A percentile compares a stretch with the other conserved stretches of the same genome.
Evolutionary conservation across 805 yeast genomes (phyloP).

Genomic region (Ascoidea asiatica): DNA sequence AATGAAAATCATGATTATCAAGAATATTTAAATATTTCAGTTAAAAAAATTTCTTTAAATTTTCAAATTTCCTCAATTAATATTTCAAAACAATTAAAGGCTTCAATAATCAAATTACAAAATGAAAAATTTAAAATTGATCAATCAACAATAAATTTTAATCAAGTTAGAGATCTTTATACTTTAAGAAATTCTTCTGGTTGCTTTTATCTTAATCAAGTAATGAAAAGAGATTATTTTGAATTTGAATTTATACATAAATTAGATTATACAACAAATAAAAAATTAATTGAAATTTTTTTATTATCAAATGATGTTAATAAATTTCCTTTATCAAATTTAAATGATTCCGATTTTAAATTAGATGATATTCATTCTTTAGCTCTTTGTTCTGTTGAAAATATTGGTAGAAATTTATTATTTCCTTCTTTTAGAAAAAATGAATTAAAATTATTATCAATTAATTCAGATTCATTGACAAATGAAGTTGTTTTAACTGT

Average conservation of each 20-base stretch:
- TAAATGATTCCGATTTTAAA: slow-evolving; percentile 1
- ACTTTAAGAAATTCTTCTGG: background rate
- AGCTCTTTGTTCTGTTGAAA: slow-evolving; percentile 20
- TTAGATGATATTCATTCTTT: slow-evolving; percentile 4
- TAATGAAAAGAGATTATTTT: slow-evolving; percentile 9
- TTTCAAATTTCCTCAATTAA: slow-evolving; percentile 3
- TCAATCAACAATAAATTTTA: slow-evolving; percentile 7
- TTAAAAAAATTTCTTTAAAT: slow-evolving; percentile 5
- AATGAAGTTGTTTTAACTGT: slow-evolving; percentile 5
- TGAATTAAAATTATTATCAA: slow-evolving; percentile 14
- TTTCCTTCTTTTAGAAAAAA: slow-evolving; percentile 21
- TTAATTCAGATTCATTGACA: slow-evolving; percentile 2
- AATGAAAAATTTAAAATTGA: slow-evolving; percentile 8
- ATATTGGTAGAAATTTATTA: slow-evolving; percentile 17
- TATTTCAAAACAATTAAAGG: slow-evolving; percentile 7
- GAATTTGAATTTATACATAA: slow-evolving; percentile 9
- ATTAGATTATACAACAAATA: slow-evolving; percentile 2
- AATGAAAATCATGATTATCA: too few species aligned
- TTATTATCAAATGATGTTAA: slow-evolving; percentile 4
- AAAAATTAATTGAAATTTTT: slow-evolving; percentile 8
- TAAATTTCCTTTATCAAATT: background rate
- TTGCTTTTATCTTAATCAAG: slow-evolving; percentile 2
- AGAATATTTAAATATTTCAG: too few species aligned
- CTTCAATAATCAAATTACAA: slow-evolving; percentile 6
- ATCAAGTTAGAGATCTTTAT: slow-evolving; percentile 2